Base-by-base conservation (phyloP, 192 early-diverging fungal genomes). In the Entomortierella chlamydospora region DNA sequence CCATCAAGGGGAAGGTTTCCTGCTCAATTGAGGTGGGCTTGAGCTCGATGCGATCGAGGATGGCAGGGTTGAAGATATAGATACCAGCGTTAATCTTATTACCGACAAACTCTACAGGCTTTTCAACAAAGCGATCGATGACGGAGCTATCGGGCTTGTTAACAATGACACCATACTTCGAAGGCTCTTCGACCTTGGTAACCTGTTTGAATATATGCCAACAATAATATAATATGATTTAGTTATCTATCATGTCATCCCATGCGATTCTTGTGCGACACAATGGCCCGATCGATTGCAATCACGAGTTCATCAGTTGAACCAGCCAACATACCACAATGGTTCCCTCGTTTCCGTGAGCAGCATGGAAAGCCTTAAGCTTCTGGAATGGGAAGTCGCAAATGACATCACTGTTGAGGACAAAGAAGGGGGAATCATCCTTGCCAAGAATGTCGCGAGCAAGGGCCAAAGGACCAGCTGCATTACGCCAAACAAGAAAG, bases 11-110 rank as follows among this genome's bases (percentile, higher is more conserved):
- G 90, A 99, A 99, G 15, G 97, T 88, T 73, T 98, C 97, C 83
- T 95, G 97, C 84, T 99, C 98, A 72, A 99, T 99, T 29, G 96
- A 98, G 20, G 96, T 99, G 33, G 98, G 98, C 79, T 90, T 91
- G 70, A 95, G 90, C 86, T 92, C 90, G 78, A 99, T 99, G 69
- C 98, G 91, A 65, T 96, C 83, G 58, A 99, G 84, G 49, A 99
- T 91, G 61, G 85, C 65, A 20, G 97, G 95, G 87, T 90, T 97
- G 83, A 99, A 98, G 57, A 99, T 95, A 85, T 99, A 99, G 72
- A 99, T 95, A 64, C 98, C 98, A 57, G 97, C 98, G 79, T 99
- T 99, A 86, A 99, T 99, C 86, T 97, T 94, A 88, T 99, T 97
- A 57, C 93, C 91, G 59, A 99, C 96, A 83, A 92, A 99, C 73